Conservation (phyloP, 768 basidiomycete species). For the Ephemerocybe angulata region DNA sequence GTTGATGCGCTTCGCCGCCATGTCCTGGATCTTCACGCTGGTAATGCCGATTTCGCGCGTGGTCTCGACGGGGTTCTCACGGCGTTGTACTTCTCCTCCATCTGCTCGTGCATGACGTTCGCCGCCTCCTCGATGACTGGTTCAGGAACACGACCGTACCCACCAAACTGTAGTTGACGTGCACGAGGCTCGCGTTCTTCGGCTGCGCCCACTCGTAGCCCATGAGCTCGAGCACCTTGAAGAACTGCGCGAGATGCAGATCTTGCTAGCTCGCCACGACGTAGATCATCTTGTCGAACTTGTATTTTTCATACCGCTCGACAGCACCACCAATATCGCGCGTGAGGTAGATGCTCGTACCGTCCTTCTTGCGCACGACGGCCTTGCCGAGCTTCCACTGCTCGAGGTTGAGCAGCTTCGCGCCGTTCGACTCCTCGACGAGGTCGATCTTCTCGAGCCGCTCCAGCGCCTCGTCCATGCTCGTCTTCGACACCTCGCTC, state of each 20-base stretch:
- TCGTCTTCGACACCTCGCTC: constrained; percentile 70
- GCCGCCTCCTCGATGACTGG: constrained; percentile 84
- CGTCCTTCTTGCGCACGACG: constrained; percentile 86
- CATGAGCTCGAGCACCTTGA: constrained; percentile 91
- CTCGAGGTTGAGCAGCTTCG: constrained; percentile 82
- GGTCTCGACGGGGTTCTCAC: constrained; percentile 80
- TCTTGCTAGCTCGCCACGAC: constrained; percentile 87
- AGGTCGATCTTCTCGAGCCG: constrained; percentile 68
- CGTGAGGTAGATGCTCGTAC: constrained; percentile 90
- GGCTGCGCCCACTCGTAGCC: constrained; percentile 75
- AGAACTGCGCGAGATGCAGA: constrained; percentile 85
- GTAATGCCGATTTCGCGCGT: constrained; percentile 87
- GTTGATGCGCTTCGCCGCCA: constrained; percentile 91
- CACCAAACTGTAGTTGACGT: constrained; percentile 90
- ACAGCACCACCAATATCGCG: constrained; percentile 94
- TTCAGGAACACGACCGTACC: constrained; percentile 95
- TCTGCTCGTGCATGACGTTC: constrained; percentile 92
- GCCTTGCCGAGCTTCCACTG: constrained; percentile 91
- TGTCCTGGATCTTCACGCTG: constrained; percentile 96
- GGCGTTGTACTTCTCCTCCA: constrained; percentile 90
- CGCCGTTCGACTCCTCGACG: constrained; percentile 74
- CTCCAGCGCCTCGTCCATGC: constrained; percentile 69
- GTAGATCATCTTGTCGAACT: constrained; percentile 87
- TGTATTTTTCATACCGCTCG: constrained; percentile 89
- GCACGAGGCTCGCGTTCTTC: constrained; percentile 54